A percentile compares a stretch with the other conserved stretches of the same genome.
Conservation (phyloP, 306 rosid species). For the Spatholobus suberectus region DNA sequence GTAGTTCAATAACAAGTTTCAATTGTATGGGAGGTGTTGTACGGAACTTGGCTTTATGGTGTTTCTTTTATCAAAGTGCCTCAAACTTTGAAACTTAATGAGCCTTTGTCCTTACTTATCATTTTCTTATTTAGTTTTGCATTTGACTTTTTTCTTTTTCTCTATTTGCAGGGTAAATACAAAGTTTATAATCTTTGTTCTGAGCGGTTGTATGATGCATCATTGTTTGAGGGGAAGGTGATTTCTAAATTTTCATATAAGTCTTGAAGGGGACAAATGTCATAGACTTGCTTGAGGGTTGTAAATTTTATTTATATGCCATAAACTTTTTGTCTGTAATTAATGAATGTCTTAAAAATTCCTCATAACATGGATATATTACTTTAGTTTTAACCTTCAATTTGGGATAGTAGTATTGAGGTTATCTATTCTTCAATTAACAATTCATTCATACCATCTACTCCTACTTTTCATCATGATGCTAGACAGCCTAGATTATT, state of each 20-base stretch:
- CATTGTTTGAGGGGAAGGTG: conserved; percentile 98
- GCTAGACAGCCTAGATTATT: conserved; percentile 9
- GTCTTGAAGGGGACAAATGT: conserved; percentile 27
- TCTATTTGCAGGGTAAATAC: conserved; percentile 78
- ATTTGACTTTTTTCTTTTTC: conserved; percentile 39
- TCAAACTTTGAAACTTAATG: background rate
- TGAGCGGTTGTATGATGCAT: conserved; percentile 97
- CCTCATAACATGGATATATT: conserved; percentile 1
- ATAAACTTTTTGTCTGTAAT: background rate
- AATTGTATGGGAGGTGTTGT: conserved; percentile 16
- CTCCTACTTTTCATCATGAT: conserved; percentile 20
- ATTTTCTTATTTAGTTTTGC: conserved; percentile 34
- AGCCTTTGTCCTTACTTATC: background rate
- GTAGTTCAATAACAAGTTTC: background rate
- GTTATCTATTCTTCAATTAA: conserved; percentile 29
- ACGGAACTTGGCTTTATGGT: background rate
- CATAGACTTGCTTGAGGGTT: conserved; percentile 6
- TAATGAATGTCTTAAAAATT: background rate
- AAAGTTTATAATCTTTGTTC: conserved; percentile 98
- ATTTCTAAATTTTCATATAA: conserved; percentile 37
- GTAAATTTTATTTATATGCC: conserved; percentile 4
- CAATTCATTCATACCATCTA: conserved; percentile 19
- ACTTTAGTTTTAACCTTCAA: conserved; percentile 20
- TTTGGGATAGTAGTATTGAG: background rate
- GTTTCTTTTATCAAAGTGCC: conserved; percentile 24